phyloP scores from a whole-genome alignment of 345 rosid genomes.

The Punica granatum region DNA sequence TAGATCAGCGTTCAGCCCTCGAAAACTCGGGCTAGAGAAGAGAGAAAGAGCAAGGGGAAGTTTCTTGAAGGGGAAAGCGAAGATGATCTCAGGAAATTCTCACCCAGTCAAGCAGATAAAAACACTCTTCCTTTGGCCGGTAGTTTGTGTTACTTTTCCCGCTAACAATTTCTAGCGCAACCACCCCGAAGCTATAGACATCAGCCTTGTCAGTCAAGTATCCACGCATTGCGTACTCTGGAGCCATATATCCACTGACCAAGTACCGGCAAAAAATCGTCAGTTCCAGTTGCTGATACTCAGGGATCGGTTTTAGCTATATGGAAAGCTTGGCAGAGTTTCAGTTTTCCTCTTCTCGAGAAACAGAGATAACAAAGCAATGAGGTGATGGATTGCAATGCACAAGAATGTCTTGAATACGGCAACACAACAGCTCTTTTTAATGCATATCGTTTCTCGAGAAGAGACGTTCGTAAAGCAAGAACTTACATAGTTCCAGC shows the following conservation, averaged over 20 bases:
- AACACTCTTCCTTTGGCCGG: conserved; percentile 66
- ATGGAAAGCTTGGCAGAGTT: conserved; percentile 2
- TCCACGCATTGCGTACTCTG: conserved; percentile 80
- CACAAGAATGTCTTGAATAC: not conserved
- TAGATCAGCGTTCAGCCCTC: too few relatives aligned
- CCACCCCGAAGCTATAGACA: conserved; percentile 51
- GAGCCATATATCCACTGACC: conserved; percentile 57
- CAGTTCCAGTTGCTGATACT: not conserved
- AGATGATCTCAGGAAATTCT: not conserved
- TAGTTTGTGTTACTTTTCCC: conserved; percentile 78
- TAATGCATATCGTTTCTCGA: not conserved
- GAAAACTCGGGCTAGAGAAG: too few relatives aligned
- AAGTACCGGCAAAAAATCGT: not conserved
- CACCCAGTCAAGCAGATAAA: conserved; percentile 87
- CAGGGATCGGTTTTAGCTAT: not conserved
- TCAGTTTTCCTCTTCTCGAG: not conserved
- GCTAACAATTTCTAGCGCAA: conserved; percentile 41
- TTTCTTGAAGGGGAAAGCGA: not conserved
- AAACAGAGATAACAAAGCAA: too few relatives aligned
- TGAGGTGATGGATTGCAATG: not conserved
- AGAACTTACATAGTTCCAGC: conserved; percentile 81
- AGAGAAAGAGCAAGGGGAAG: too few relatives aligned
- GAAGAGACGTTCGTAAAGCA: not conserved
- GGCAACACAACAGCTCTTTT: not conserved
- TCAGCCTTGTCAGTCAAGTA: conserved; percentile 65